Evolutionary conservation across 495 filamentous ascomycete genomes (phyloP), one percentile per base, ranked within the genome.

Genomic region (Aspergillus saccharolyticus): DNA sequence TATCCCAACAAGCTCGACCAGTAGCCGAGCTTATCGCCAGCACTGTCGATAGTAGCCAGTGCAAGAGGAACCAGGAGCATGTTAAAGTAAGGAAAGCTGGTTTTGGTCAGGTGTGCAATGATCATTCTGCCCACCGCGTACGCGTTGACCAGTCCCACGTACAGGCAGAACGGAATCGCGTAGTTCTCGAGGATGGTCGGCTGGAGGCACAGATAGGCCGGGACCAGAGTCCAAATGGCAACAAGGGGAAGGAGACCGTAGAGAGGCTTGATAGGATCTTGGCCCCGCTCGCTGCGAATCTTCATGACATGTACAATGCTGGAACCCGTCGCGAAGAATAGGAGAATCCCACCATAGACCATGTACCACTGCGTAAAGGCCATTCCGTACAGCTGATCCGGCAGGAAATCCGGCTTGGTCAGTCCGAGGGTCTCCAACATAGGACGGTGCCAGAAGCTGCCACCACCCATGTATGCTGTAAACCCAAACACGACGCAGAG

Each of bases 101-200:
- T 79, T 68, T 92, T 88, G 58, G 89, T 87, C 4, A 98, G 78
- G 71, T 98, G 94, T 1, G 91, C 92, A 22, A 87, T 87, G 74
- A 98, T 97, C 70, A 98, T 96, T 67, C 90, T 84, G 9, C 94
- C 94, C 47, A 98, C 94, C 54, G 89, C 85, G 71, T 96, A 96
- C 44, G 94, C 91, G 67, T 97, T 96, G 62, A 96, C 78, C 54
- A 96, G 72, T 51, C 93, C 91, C 24, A 88, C 85, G 64, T 89
- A 96, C 63, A 97, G 80, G 47, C 85, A 78, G 68, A 98, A 97
- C 0, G 94, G 90, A 42, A 97, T 79, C 7, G 95, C 80, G 64
- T 97, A 88, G 66, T 86, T 78, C 62, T 84, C 78, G 53, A 96
- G 80, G 64, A 97, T 91, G 44, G 80, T 72, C 2, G 91, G 94